Conservation (phyloP, 768 basidiomycete species). For the Termitomyces heimii region DNA sequence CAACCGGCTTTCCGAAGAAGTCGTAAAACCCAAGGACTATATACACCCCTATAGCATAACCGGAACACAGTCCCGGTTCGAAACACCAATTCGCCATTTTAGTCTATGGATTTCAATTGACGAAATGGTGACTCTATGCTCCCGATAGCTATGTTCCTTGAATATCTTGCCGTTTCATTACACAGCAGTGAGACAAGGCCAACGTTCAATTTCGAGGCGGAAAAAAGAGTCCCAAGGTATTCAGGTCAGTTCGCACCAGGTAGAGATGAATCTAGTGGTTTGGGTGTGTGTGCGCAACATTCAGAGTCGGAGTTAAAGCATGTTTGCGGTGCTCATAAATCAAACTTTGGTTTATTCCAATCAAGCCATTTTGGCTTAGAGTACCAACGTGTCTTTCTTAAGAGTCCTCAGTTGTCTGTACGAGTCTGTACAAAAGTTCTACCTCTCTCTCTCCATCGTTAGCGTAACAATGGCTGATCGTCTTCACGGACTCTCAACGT, state of each 20-base stretch:
- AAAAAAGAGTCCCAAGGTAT: not conserved
- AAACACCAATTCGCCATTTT: too few relatives aligned
- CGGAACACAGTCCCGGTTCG: not conserved
- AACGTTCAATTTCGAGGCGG: not conserved
- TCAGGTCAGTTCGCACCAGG: not conserved
- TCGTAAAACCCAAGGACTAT: not conserved
- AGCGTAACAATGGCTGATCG: conserved; percentile 12
- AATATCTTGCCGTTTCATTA: not conserved
- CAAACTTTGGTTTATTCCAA: not conserved
- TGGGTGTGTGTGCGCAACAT: too few relatives aligned
- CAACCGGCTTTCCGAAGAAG: not conserved
- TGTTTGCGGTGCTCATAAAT: not conserved
- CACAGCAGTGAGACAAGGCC: too few relatives aligned
- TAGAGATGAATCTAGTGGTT: conserved; percentile 26
- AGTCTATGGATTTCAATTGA: too few relatives aligned
- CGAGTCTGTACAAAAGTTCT: not conserved
- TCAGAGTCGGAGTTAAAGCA: too few relatives aligned
- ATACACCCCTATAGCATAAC: not conserved
- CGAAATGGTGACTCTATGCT: too few relatives aligned
- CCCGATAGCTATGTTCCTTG: too few relatives aligned
- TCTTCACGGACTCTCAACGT: conserved; percentile 6
- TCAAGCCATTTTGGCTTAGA: not conserved
- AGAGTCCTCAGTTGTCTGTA: conserved; percentile 1
- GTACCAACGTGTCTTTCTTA: conserved; percentile 10
- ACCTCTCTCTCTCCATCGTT: not conserved